Evolutionary conservation across 176 grass and related monocot species (phyloP).

Genomic region (Carex cristatella): DNA sequence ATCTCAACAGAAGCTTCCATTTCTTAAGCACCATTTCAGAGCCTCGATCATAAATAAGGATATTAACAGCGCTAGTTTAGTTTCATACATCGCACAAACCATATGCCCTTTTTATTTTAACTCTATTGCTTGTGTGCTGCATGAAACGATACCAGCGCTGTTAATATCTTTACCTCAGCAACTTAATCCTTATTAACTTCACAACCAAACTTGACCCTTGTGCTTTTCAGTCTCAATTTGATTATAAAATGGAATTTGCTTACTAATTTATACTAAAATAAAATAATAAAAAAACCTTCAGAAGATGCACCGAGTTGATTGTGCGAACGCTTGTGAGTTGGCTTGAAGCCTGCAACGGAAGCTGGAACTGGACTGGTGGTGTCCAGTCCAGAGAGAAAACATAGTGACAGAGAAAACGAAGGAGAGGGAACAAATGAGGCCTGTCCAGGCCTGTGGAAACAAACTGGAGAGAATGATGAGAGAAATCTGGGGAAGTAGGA

Average conservation of each 20-base stretch:
- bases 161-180: too few species aligned
- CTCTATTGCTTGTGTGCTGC: too few species aligned
- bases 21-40: background rate
- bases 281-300: conserved; percentile 19
- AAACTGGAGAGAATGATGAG: conserved; percentile 5
- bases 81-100: too few species aligned
- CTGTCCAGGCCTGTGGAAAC: background rate
- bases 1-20: background rate
- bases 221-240: too few species aligned
- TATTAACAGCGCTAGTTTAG: too few species aligned
- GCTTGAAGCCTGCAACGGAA: background rate
- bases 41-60: too few species aligned
- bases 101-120: too few species aligned
- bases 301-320: conserved; percentile 23
- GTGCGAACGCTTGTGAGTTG: background rate
- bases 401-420: background rate
- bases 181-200: too few species aligned
- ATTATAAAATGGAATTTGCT: background rate
- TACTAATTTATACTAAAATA: background rate
- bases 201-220: background rate
- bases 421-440: background rate
- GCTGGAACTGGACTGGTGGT: background rate
- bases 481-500: background rate
- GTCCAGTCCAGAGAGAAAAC: background rate
- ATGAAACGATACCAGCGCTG: too few species aligned